These are phyloP conservation scores for Alternaria dauci DNA, from an alignment of 2,329 filamentous ascomycete genomes.

Conservation along the genomic window DNA sequence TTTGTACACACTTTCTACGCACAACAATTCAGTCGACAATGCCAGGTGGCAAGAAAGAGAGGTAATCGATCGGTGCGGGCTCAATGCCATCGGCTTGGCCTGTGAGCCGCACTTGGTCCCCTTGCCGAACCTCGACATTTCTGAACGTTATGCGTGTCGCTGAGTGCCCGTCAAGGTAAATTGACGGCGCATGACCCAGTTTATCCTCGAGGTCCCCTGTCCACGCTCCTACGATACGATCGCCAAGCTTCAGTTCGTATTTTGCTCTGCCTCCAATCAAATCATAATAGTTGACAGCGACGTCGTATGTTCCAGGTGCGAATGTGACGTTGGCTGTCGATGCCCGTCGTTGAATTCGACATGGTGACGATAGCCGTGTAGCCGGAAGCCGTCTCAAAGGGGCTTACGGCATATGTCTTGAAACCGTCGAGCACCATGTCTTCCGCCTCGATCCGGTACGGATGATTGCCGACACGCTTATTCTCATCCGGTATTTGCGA, in stretches of 20 bases:
- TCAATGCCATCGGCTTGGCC: slow-evolving; percentile 68
- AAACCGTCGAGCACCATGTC: slow-evolving; percentile 69
- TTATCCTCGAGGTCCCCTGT: slow-evolving; percentile 66
- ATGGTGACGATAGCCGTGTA: slow-evolving; percentile 64
- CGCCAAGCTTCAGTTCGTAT: slow-evolving; percentile 65
- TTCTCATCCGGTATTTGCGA: slow-evolving; percentile 67
- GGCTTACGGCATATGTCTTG: slow-evolving; percentile 60
- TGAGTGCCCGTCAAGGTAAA: slow-evolving; percentile 70
- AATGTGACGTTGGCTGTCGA: slow-evolving; percentile 58
- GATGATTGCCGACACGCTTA: slow-evolving; percentile 67
- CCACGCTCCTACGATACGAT: slow-evolving; percentile 65
- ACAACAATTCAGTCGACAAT: slow-evolving; percentile 59
- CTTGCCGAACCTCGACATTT: slow-evolving; percentile 59
- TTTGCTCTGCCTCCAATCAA: slow-evolving; percentile 64
- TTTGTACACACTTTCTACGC: neutral
- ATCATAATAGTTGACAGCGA: slow-evolving; percentile 74
- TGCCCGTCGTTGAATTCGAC: slow-evolving; percentile 61
- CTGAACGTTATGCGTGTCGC: slow-evolving; percentile 69
- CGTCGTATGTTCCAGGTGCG: slow-evolving; percentile 64
- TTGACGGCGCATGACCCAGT: slow-evolving; percentile 66
- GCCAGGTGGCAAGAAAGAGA: slow-evolving; percentile 67
- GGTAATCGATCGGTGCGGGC: slow-evolving; percentile 72
- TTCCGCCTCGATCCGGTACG: slow-evolving; percentile 74
- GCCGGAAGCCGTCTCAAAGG: slow-evolving; percentile 68
- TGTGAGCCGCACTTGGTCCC: slow-evolving; percentile 64